phyloP scores from a whole-genome alignment of 2,329 filamentous ascomycete species.

The Diaporthe batatas region DNA sequence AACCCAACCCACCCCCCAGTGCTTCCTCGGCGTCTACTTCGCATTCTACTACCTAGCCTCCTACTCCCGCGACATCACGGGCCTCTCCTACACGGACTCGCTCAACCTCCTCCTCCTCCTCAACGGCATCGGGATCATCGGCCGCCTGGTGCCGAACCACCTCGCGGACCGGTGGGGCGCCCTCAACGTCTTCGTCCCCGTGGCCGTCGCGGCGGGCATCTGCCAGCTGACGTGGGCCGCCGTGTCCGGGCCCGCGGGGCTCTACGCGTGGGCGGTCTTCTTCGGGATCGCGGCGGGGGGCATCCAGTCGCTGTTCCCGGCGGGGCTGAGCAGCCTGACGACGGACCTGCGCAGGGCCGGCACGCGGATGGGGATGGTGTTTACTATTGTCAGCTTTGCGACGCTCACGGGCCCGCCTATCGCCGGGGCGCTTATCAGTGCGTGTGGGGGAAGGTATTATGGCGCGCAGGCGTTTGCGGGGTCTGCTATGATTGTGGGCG shows the following conservation, averaged over 20 bases:
- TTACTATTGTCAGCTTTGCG: slow-evolving; percentile 67
- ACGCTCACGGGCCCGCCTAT: slow-evolving; percentile 67
- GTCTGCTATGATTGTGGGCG: slow-evolving; percentile 57
- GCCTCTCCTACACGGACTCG: slow-evolving; percentile 61
- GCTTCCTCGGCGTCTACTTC: slow-evolving; percentile 68
- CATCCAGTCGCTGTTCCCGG: slow-evolving; percentile 76
- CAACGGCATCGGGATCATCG: slow-evolving; percentile 72
- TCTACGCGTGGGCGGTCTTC: slow-evolving; percentile 73
- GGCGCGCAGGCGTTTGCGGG: slow-evolving; percentile 66
- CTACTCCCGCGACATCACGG: slow-evolving; percentile 60
- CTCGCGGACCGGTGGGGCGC: slow-evolving; percentile 70
- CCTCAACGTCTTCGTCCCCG: slow-evolving; percentile 71
- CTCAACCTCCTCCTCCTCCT: slow-evolving; percentile 74
- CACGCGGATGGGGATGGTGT: slow-evolving; percentile 70
- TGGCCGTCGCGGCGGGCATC: slow-evolving; percentile 55
- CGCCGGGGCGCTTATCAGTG: slow-evolving; percentile 62
- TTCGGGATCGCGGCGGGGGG: slow-evolving; percentile 75
- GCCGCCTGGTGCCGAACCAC: slow-evolving; percentile 69
- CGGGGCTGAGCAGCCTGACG: slow-evolving; percentile 68
- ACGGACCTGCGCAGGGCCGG: slow-evolving; percentile 65
- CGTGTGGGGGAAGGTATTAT: slow-evolving; percentile 56
- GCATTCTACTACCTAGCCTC: slow-evolving; percentile 71
- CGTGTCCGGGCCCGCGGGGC: slow-evolving; percentile 60
- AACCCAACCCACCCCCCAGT: slow-evolving; percentile 46
- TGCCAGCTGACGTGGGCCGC: slow-evolving; percentile 70